Evolutionary conservation across 2,329 filamentous ascomycete species (phyloP), one percentile per base, ranked within the genome.

Genomic region (Fusarium humuli): DNA sequence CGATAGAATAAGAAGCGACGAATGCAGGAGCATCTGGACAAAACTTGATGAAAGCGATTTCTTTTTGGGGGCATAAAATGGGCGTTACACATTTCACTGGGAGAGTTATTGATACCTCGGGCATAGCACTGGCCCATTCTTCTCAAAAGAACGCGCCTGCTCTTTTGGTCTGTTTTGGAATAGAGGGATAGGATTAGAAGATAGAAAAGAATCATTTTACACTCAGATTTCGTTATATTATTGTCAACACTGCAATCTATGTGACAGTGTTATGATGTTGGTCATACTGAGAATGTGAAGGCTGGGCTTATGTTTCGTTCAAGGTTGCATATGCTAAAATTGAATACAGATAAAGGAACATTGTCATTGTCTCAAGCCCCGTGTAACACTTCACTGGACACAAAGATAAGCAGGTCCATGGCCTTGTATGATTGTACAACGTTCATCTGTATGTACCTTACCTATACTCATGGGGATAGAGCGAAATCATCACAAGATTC

Each of bases 61-160:
- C 37, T 45, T 59, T 56, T 41, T 18, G 54, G 30, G 16, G 58
- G 62, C 62, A 68, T 71, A 57, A 29, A 60, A 54, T 57, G 54
- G 67, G 67, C 67, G 67, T 70, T 71, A 25, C 47, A 57, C 42
- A 42, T 68, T 50, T 30, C 40, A 44, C 32, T 52, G 57, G 55
- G 54, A 49, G 59, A 49, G 59, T 41, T 54, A 65, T 57, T 70
- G 67, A 70, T 70, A 70, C 67, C 67, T 70, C 44, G 53, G 67
- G 67, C 67, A 59, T 23, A 56, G 62, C 62, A 42, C 41, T 65
- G 67, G 67, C 54, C 67, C 50, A 54, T 67, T 53, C 48, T 56
- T 53, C 6, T 54, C 29, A 57, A 53, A 44, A 65, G 49, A 58
- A 67, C 30, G 29, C 57, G 48, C 53, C 47, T 57, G 32, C 52